Evolutionary conservation across 2,329 filamentous ascomycete species (phyloP).

Genomic region (Fusarium euwallaceae): DNA sequence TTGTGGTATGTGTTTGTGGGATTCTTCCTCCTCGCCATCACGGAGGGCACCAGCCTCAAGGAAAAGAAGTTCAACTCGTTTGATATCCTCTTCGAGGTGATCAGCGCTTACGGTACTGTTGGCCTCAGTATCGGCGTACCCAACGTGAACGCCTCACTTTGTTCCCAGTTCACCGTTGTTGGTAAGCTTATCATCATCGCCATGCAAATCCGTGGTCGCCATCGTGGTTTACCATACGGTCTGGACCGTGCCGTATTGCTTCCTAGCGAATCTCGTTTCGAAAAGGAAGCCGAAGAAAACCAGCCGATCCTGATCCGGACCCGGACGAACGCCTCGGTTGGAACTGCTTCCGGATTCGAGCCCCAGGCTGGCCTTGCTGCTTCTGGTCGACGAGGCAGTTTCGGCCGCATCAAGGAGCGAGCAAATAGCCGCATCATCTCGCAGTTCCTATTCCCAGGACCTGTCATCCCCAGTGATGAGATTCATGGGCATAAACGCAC

Average conservation of each 20-base stretch:
- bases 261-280: constrained; percentile 68
- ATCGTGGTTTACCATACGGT: constrained; percentile 76
- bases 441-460: constrained; percentile 64
- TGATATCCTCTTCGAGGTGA: constrained; percentile 82
- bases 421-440: constrained; percentile 59
- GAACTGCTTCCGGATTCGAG: constrained; percentile 47
- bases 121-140: constrained; percentile 90
- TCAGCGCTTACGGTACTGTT: constrained; percentile 94
- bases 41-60: constrained; percentile 81
- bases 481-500: constrained; percentile 46
- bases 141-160: constrained; percentile 82
- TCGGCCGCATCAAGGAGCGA: constrained; percentile 54
- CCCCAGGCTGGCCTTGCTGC: constrained; percentile 40
- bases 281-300: constrained; percentile 64
- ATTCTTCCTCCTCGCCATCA: constrained; percentile 91
- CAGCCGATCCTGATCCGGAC: constrained; percentile 56
- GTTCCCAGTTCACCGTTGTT: constrained; percentile 81
- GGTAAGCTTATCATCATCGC: constrained; percentile 77
- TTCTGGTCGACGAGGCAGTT: constrained; percentile 52
- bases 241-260: constrained; percentile 72
- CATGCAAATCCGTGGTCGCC: constrained; percentile 78
- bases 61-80: constrained; percentile 75
- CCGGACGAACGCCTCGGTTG: constrained; percentile 53
- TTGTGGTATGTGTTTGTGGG: constrained; percentile 97
- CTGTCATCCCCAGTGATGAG: constrained; percentile 52